phyloP scores from a whole-genome alignment of 2,329 filamentous ascomycete genomes.

The Aspergillus pseudotamarii region DNA sequence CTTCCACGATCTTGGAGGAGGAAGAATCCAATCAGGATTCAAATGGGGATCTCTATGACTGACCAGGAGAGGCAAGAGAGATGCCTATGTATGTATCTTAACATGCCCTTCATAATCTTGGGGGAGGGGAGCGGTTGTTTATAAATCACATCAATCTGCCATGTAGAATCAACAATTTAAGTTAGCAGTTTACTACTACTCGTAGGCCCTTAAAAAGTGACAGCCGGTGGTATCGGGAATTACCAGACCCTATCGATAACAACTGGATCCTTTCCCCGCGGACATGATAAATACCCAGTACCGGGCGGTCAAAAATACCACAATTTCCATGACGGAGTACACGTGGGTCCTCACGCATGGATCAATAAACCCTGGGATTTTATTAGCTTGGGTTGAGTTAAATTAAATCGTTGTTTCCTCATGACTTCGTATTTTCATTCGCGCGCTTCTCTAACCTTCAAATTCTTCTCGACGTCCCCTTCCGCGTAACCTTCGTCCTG shows the following conservation, averaged over 20 bases:
- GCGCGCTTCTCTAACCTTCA: neutral
- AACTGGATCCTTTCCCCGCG: neutral
- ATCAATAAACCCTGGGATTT: neutral
- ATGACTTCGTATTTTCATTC: neutral
- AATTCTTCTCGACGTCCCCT: neutral
- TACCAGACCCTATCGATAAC: neutral
- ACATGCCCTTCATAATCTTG: neutral
- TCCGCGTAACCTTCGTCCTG: neutral
- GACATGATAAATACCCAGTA: neutral
- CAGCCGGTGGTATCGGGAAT: neutral
- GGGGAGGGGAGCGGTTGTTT: neutral
- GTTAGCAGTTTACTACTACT: neutral
- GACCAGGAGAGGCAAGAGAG: neutral
- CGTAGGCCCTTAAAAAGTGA: neutral
- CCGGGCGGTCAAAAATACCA: neutral
- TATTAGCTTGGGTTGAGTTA: neutral
- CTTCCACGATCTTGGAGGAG: conserved; percentile 36
- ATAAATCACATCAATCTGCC: neutral
- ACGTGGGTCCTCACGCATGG: neutral
- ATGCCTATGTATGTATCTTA: neutral
- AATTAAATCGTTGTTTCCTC: neutral
- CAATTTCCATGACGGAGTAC: neutral
- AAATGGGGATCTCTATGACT: neutral
- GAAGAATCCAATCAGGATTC: conserved; percentile 31
- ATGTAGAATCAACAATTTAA: neutral